Evolutionary conservation across 306 rosid genomes (phyloP).

Genomic region (Arachis stenosperma): DNA sequence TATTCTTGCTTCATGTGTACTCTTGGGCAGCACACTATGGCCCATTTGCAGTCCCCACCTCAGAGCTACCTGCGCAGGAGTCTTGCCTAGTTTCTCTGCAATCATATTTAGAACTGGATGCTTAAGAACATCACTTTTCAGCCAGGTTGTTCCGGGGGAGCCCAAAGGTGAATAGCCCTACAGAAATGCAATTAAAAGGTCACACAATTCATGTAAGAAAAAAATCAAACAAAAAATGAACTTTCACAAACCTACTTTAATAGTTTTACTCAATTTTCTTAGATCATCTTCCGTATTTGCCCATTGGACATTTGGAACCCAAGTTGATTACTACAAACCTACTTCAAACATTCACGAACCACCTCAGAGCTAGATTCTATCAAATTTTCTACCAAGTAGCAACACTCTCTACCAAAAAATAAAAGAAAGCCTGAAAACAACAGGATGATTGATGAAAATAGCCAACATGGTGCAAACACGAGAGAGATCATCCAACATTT

Average conservation of each 20-base stretch:
- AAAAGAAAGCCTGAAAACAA: not conserved
- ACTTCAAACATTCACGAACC: not conserved
- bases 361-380: not conserved
- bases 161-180: slow-evolving; percentile 84
- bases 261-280: not conserved
- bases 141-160: slow-evolving; percentile 77
- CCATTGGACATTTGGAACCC: not conserved
- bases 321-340: not conserved
- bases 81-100: slow-evolving; percentile 65
- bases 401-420: not conserved
- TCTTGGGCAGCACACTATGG: slow-evolving; percentile 78
- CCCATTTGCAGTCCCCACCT: slow-evolving; percentile 87
- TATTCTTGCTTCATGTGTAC: slow-evolving; percentile 70
- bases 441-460: slow-evolving; percentile 1
- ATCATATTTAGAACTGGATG: slow-evolving; percentile 54
- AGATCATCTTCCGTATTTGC: not conserved
- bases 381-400: not conserved
- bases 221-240: not conserved
- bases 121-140: slow-evolving; percentile 67
- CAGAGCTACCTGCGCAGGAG: slow-evolving; percentile 79
- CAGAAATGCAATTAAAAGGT: slow-evolving; percentile 13
- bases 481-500: slow-evolving; percentile 18
- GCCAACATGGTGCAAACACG: slow-evolving; percentile 18
- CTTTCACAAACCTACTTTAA: not conserved
- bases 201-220: slow-evolving; percentile 11